Evolutionary conservation across 441 rosid genomes (phyloP), one percentile per base, ranked within the genome.

Genomic region (Erysimum cheiri): DNA sequence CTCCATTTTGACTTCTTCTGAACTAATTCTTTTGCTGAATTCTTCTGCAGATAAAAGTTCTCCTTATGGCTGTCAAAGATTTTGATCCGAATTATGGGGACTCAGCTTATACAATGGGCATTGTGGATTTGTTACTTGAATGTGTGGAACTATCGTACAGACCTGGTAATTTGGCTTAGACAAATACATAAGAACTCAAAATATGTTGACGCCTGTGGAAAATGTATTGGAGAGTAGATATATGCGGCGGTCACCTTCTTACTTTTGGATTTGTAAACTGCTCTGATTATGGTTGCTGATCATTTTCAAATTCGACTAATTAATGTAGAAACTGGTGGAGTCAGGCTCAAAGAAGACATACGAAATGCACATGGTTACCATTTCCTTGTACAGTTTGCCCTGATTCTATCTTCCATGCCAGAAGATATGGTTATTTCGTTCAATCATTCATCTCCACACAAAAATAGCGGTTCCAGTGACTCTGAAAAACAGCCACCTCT

Each of bases 331-430:
- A 90, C 98, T 69, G 91, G 92, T 65, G 95, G 96, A 67, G 77
- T 90, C 72, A 83, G 83, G 85, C 98, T 96, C 48, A 88, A 96
- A 82, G 99, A 96, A 76, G 99, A 91, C 79, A 91, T 96, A 80
- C 98, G 82, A 71, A 96, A 96, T 79, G 99, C 98, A 77, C 99
- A 96, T 63, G 98, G 99, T 67, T 93, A 96, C 85, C 99, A 92
- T 73, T 96, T 96, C 82, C 98, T 96, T 84, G 98, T 92, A 73
- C 99, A 85, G 79, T 93, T 96, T 85, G 97, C 96, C 31, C 77
- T 96, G 74, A 83, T 83, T 75, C 78, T 96, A 44, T 87, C 98
- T 62, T 80, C 89, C 71, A 68, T 86, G 83, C 88, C 88, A 64
- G 85, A 77, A 72, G 81, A 75, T 63, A 85, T 64, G 71, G 77